Conservation (phyloP, 2,329 filamentous ascomycete genomes). For the Nemania serpens region DNA sequence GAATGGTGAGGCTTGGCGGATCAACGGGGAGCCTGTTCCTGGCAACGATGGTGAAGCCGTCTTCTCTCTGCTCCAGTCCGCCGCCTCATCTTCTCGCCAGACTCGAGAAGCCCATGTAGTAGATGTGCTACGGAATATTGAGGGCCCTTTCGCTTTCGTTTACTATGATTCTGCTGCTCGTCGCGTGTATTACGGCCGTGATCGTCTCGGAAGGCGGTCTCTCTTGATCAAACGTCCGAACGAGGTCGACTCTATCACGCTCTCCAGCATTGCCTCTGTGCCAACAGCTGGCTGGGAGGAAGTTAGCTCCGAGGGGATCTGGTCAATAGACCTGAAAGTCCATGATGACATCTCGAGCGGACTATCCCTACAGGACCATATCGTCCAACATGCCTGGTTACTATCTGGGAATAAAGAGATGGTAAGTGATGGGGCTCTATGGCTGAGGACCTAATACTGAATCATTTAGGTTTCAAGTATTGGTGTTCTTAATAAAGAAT, state of each 20-base stretch:
- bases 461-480: slow-evolving; percentile 57
- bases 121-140: slow-evolving; percentile 62
- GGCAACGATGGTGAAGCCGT: slow-evolving; percentile 81
- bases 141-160: slow-evolving; percentile 88
- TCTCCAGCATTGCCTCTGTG: slow-evolving; percentile 73
- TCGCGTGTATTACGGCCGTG: slow-evolving; percentile 79
- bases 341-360: slow-evolving; percentile 9
- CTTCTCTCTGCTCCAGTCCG: slow-evolving; percentile 53
- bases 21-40: slow-evolving; percentile 59
- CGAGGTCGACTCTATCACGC: slow-evolving; percentile 51
- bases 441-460: slow-evolving; percentile 41
- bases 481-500: slow-evolving; percentile 55
- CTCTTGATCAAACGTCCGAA: slow-evolving; percentile 64
- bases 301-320: slow-evolving; percentile 83
- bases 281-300: slow-evolving; percentile 67
- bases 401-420: slow-evolving; percentile 43
- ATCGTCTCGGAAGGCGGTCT: slow-evolving; percentile 85
- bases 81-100: slow-evolving; percentile 34
- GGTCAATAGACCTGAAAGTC: slow-evolving; percentile 63
- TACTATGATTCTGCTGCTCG: slow-evolving; percentile 70
- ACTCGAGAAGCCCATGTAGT: slow-evolving; percentile 47
- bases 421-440: slow-evolving; percentile 47
- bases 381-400: slow-evolving; percentile 44
- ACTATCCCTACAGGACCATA: slow-evolving; percentile 23
- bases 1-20: slow-evolving; percentile 95